Base-by-base conservation (phyloP, 2,329 filamentous ascomycete genomes). In the Pyrenophora graminea region DNA sequence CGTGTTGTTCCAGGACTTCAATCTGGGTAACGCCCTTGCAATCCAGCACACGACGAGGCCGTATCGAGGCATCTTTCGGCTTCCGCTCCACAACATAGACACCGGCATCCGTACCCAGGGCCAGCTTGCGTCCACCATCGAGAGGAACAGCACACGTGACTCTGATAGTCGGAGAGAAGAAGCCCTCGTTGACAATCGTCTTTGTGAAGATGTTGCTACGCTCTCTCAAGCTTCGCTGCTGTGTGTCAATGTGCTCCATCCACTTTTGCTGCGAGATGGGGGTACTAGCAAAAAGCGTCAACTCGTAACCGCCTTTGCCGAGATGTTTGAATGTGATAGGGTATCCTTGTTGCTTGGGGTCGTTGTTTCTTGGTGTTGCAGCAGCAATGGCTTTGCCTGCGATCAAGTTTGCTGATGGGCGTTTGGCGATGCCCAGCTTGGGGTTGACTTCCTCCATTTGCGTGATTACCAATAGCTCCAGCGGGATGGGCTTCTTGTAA, bases 391-490 rank as follows among this genome's bases (percentile, higher is more conserved):
- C 71, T 39, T 76, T 70, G 10, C 62, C 61, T 7, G 76, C 79
- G 57, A 71, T 72, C 65, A 97, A 79, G 71, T 91, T 93, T 2
- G 91, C 94, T 1, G 93, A 95, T 12, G 92, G 87, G 44, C 94
- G 83, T 77, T 96, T 97, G 30, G 91, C 80, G 39, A 91, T 81
- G 19, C 91, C 91, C 41, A 87, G 75, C 57, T 84, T 86, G 3
- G 92, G 92, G 36, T 96, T 90, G 25, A 97, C 87, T 70, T 97
- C 91, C 45, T 97, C 93, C 93, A 99, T 97, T 70, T 97, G 93
- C 45, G 89, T 87, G 62, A 99, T 97, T 19, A 94, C 87, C 13
- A 99, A 81, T 6, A 99, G 81, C 71, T 99, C 94, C 27, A 99
- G 78, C 12, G 94, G 94, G 61, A 99, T 99, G 1, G 94, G 94